A percentile compares a stretch with the other conserved stretches of the same genome.
Conservation (phyloP, 1,284 basidiomycete genomes). For the Rhodotorula sp. region DNA sequence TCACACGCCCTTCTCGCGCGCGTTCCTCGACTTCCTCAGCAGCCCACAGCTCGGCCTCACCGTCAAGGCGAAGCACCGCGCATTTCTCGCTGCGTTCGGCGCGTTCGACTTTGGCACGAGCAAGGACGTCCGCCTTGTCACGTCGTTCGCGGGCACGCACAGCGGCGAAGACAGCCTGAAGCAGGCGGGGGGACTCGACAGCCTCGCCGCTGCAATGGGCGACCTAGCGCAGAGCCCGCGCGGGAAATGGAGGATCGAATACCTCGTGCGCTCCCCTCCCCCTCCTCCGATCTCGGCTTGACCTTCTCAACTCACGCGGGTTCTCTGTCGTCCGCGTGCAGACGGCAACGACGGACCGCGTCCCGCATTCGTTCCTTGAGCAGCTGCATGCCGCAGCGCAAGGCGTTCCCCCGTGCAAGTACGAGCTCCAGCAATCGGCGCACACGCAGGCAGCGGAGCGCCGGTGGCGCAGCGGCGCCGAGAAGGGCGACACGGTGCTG, state of each 20-base stretch:
- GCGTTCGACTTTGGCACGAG: neutral
- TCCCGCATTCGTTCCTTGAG: neutral
- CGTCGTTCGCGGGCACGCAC: neutral
- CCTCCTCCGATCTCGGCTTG: neutral
- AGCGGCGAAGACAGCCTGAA: neutral
- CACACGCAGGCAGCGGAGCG: neutral
- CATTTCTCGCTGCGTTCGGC: neutral
- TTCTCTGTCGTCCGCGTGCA: neutral
- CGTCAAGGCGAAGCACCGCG: neutral
- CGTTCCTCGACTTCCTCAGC: conserved; percentile 1
- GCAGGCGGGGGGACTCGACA: conserved; percentile 1
- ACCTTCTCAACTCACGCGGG: neutral
- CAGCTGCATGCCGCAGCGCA: conserved; percentile 5
- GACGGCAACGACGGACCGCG: neutral
- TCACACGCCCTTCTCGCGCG: conserved; percentile 4
- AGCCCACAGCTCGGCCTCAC: neutral
- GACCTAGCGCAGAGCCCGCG: neutral
- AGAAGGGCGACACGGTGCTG: neutral
- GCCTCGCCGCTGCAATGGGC: neutral
- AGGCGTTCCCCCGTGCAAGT: conserved; percentile 3
- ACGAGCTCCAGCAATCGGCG: neutral
- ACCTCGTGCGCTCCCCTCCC: conserved; percentile 4
- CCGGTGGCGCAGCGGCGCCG: neutral
- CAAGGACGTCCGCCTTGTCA: conserved; percentile 1
- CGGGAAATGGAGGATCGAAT: conserved; percentile 9